Evolutionary conservation across 2,329 filamentous ascomycete species (phyloP).

Genomic region (Didymella keratinophila): DNA sequence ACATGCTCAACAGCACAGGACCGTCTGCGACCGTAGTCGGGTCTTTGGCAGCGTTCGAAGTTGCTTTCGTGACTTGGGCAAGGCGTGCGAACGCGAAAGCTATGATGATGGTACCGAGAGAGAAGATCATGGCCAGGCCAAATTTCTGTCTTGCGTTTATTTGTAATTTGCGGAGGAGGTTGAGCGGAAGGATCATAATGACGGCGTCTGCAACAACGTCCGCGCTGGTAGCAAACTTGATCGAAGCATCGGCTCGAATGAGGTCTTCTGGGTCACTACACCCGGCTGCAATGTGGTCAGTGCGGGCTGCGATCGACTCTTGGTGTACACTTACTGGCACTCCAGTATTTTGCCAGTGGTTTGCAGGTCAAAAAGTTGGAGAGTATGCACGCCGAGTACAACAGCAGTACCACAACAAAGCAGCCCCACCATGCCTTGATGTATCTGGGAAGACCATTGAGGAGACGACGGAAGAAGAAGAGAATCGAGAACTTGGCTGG

Average conservation of each 20-base stretch:
- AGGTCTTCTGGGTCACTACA: slow-evolving; percentile 6
- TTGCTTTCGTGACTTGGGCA: slow-evolving; percentile 1
- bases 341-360: slow-evolving; percentile 9
- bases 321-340: not conserved
- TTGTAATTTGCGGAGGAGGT: slow-evolving; percentile 37
- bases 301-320: not conserved
- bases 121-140: slow-evolving; percentile 37
- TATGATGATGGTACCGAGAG: slow-evolving; percentile 19
- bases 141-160: slow-evolving; percentile 39
- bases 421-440: not conserved
- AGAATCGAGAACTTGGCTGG: not conserved
- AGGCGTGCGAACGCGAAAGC: not conserved
- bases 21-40: slow-evolving; percentile 5
- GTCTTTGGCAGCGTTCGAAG: not conserved
- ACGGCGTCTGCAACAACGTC: slow-evolving; percentile 12
- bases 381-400: slow-evolving; percentile 14
- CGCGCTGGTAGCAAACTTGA: slow-evolving; percentile 12
- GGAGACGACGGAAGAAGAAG: not conserved
- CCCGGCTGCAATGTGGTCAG: not conserved
- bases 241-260: slow-evolving; percentile 2
- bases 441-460: not conserved
- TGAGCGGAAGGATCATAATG: slow-evolving; percentile 43
- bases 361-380: slow-evolving; percentile 18
- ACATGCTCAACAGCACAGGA: slow-evolving; percentile 14
- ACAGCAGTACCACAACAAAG: slow-evolving; percentile 10